Base-by-base conservation (phyloP, 2,329 filamentous ascomycete genomes). In the Xylaria polymorpha region DNA sequence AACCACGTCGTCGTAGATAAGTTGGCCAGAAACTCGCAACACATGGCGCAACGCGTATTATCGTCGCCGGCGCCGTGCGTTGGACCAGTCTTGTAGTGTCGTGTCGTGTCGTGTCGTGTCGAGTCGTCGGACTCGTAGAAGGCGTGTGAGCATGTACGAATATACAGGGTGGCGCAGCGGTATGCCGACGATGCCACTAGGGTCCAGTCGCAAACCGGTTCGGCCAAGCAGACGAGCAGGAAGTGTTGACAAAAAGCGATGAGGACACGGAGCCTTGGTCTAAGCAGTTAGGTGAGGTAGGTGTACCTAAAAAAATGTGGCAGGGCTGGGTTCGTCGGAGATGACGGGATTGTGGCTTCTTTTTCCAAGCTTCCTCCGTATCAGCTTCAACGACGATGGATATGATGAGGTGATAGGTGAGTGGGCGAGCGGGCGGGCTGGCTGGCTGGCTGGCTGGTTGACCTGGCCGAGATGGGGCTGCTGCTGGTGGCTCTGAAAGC, bases 21-120 rank as follows among this genome's bases (percentile, higher is more conserved):
- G 60, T 44, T 63, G 66, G 50, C 69, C 67, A 72, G 56, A 50
- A 41, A 59, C 6, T 20, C 39, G 61, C 60, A 56, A 64, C 63
- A 66, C 71, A 74, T 72, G 69, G 71, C 72, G 71, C 71, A 70
- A 64, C 66, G 55, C 62, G 58, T 66, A 64, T 69, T 50, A 46
- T 67, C 25, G 5, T 64, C 32, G 46, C 56, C 20, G 39, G 22
- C 44, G 66, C 60, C 43, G 62, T 43, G 22, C 59, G 61, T 60
- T 35, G 68, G 44, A n/a, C 46, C 22, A 60, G 22, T 53, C n/a
- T 58, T 57, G 48, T 29, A 29, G 25, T 29, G 25, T 29, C 25
- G 25, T 29, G 25, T 29, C 25, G 25, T 29, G 25, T 29, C 25
- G 25, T 3, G 25, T 29, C 25, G 25, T 3, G 25, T 29, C 25